These are phyloP conservation scores for Barbatosphaeria neglecta DNA, from an alignment of 495 filamentous ascomycete species.

Conservation along the genomic window DNA sequence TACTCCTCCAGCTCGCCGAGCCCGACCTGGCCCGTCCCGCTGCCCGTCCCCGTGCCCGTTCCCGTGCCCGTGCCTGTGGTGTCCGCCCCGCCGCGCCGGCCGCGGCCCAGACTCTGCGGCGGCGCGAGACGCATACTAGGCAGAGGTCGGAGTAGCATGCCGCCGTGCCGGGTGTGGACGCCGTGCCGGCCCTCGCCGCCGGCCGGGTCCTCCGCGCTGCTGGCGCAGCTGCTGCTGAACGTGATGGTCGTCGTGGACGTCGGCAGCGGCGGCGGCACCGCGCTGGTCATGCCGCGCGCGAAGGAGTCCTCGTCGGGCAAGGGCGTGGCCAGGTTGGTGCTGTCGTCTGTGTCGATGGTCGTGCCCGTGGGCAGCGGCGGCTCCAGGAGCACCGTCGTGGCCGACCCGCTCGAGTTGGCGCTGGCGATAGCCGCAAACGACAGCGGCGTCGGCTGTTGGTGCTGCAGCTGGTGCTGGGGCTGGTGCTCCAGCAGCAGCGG, in stretches of 20 bases:
- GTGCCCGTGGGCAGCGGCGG: neutral
- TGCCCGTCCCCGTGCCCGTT: neutral
- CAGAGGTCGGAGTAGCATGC: neutral
- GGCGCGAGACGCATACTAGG: neutral
- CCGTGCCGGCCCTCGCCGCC: neutral
- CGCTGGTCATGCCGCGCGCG: neutral
- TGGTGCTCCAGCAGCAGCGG: neutral
- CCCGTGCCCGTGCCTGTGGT: neutral
- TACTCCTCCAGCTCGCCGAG: conserved; percentile 1
- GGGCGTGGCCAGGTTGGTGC: neutral
- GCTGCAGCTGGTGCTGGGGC: neutral
- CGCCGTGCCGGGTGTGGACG: neutral
- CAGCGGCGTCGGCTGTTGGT: neutral
- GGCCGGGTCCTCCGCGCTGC: neutral
- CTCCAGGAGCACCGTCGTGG: neutral
- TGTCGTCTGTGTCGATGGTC: neutral
- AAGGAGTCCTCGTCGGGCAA: neutral
- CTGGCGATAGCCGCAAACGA: neutral
- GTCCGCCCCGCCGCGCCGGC: too few relatives aligned
- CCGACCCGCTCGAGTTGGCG: conserved; percentile 2
- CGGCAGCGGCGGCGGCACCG: neutral
- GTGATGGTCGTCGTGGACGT: neutral
- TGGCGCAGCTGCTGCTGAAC: neutral
- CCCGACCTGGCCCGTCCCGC: neutral
- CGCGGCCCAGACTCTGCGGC: neutral